Conservation (phyloP, 176 grass and related monocot species). For the Oryza rufipogon region DNA sequence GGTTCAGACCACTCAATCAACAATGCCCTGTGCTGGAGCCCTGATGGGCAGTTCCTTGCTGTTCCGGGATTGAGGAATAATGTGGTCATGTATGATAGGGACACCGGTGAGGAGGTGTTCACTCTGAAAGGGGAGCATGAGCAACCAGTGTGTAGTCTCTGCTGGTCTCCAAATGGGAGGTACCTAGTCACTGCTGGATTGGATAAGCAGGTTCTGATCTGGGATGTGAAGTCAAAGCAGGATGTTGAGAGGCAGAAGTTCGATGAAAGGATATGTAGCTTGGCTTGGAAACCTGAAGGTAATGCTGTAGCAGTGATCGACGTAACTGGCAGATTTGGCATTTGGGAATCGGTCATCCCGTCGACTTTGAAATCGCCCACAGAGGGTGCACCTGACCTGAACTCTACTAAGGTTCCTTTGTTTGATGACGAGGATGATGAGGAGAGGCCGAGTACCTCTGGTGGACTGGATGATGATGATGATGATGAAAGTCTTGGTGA, state of each 20-base stretch:
- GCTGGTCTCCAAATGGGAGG: constrained; percentile 92
- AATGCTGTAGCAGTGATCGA: constrained; percentile 86
- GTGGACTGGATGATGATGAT: constrained; percentile 70
- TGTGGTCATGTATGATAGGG: constrained; percentile 94
- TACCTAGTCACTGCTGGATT: constrained; percentile 79
- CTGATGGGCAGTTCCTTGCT: constrained; percentile 80
- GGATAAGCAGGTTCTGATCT: constrained; percentile 87
- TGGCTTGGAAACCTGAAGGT: constrained; percentile 84
- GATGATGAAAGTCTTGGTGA: constrained; percentile 63
- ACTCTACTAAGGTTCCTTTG: constrained; percentile 44
- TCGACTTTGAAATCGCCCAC: constrained; percentile 75
- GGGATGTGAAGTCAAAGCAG: constrained; percentile 95
- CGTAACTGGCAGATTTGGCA: constrained; percentile 75
- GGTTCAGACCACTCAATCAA: constrained; percentile 54
- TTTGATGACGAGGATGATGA: constrained; percentile 83
- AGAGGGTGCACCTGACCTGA: constrained; percentile 62
- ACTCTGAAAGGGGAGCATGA: constrained; percentile 90
- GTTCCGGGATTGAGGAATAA: constrained; percentile 88
- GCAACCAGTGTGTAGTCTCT: constrained; percentile 66
- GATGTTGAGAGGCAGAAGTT: constrained; percentile 94
- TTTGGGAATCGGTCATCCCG: constrained; percentile 81
- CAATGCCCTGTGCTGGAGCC: constrained; percentile 77
- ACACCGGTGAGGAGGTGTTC: constrained; percentile 78
- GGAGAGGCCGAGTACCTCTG: constrained; percentile 58
- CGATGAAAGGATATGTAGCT: constrained; percentile 70